Evolutionary conservation across 441 rosid genomes (phyloP).

Genomic region (Cnidoscolus chayamansa): DNA sequence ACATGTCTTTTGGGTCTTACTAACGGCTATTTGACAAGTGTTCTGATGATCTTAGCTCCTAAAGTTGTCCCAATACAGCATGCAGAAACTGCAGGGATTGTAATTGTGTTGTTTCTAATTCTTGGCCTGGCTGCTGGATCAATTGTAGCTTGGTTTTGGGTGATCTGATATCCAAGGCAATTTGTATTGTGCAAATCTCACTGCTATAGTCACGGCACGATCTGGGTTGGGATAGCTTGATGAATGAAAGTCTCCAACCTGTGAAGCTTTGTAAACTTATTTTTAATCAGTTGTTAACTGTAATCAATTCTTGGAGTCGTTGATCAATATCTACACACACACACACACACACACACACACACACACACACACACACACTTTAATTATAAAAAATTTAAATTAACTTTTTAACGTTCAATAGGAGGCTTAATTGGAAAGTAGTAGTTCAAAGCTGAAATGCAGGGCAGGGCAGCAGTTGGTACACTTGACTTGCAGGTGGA

Average conservation of each 20-base stretch:
- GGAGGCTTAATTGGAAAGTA: too few species aligned
- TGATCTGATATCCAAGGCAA: slow-evolving; percentile 40
- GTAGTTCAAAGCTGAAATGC: not conserved
- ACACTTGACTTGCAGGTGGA: not conserved
- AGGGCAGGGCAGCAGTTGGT: not conserved
- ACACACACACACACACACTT: too few species aligned
- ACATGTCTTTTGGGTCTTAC: slow-evolving; percentile 80
- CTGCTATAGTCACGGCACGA: not conserved
- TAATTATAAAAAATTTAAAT: too few species aligned
- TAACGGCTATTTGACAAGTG: slow-evolving; percentile 87
- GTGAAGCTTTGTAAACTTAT: slow-evolving; percentile 1
- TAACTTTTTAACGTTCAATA: too few species aligned
- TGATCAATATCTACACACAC: too few species aligned
- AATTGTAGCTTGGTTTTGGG: slow-evolving; percentile 87
- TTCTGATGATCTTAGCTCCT: slow-evolving; percentile 76
- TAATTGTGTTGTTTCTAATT: slow-evolving; percentile 68
- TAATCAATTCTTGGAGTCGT: too few species aligned
- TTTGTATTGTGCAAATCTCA: not conserved
- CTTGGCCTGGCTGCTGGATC: slow-evolving; percentile 77
- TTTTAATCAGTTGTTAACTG: too few species aligned
- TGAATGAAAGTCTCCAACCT: not conserved
- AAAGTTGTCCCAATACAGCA: slow-evolving; percentile 68
- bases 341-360: too few species aligned
- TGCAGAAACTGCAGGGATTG: slow-evolving; percentile 90
- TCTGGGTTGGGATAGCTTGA: not conserved